phyloP scores from a whole-genome alignment of 2,329 filamentous ascomycete genomes.

The Herpotrichia juniperi region DNA sequence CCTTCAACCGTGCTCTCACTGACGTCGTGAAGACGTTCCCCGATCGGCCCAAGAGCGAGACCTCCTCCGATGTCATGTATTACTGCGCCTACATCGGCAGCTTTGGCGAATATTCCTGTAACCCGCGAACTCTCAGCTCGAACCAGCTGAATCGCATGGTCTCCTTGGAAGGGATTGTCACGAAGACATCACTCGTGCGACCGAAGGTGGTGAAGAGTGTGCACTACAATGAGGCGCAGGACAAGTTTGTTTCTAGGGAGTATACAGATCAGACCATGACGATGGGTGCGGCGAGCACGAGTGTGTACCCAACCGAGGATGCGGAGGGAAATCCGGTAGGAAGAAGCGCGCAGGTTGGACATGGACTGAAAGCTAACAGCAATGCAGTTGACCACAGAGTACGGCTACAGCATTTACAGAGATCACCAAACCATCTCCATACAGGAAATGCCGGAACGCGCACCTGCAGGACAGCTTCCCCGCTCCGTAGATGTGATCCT shows the following conservation, averaged over 20 bases:
- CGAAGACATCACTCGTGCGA: constrained; percentile 90
- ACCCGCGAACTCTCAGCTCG: constrained; percentile 89
- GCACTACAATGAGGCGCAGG: constrained; percentile 88
- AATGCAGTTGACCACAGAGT: constrained; percentile 79
- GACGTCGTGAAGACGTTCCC: constrained; percentile 83
- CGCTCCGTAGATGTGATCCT: constrained; percentile 95
- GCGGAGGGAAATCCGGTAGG: constrained; percentile 82
- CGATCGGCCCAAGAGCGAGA: constrained; percentile 76
- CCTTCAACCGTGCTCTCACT: constrained; percentile 90
- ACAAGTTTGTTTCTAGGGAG: constrained; percentile 85
- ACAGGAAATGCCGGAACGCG: constrained; percentile 98
- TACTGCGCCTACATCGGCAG: constrained; percentile 98
- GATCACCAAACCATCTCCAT: constrained; percentile 98
- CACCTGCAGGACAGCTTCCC: constrained; percentile 92
- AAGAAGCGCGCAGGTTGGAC: constrained; percentile 3
- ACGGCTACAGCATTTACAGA: constrained; percentile 92
- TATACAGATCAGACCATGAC: constrained; percentile 99
- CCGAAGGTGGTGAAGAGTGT: constrained; percentile 99
- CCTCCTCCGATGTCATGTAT: constrained; percentile 77
- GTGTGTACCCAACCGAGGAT: constrained; percentile 93
- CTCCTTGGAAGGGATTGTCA: constrained; percentile 96
- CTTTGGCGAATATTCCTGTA: constrained; percentile 94
- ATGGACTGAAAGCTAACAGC: constrained; percentile 4
- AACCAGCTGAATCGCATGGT: constrained; percentile 95
- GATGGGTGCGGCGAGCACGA: constrained; percentile 80